Evolutionary conservation across 192 early-diverging fungal species (phyloP).

Genomic region (Coemansia pectinata): DNA sequence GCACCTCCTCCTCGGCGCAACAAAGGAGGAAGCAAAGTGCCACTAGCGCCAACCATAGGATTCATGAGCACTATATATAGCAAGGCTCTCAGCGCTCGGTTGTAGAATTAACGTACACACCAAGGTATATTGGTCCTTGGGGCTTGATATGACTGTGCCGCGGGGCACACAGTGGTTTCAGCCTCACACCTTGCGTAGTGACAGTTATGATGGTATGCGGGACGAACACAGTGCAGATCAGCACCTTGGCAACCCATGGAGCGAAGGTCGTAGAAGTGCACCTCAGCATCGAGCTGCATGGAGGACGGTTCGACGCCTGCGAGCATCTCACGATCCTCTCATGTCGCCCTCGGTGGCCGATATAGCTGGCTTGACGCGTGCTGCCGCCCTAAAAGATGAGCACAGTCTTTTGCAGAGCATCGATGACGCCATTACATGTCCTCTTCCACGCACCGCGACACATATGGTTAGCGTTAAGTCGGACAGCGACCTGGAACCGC

Average conservation of each 20-base stretch:
- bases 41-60: background rate
- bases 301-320: slow-evolving; percentile 19
- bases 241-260: background rate
- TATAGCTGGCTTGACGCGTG: slow-evolving; percentile 7
- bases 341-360: slow-evolving; percentile 35
- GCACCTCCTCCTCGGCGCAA: background rate
- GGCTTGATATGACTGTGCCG: background rate
- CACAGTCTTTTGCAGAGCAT: slow-evolving; percentile 28
- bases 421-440: slow-evolving; percentile 42
- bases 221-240: background rate
- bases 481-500: slow-evolving; percentile 18
- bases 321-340: slow-evolving; percentile 34
- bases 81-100: background rate
- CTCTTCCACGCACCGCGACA: slow-evolving; percentile 36
- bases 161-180: background rate
- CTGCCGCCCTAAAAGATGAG: slow-evolving; percentile 15
- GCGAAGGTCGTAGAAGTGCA: background rate
- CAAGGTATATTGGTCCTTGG: background rate
- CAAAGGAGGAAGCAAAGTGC: background rate
- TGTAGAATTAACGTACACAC: background rate
- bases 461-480: slow-evolving; percentile 35
- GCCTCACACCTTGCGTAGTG: background rate
- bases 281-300: slow-evolving; percentile 9
- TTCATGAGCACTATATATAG: background rate
- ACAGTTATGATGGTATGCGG: background rate